These are phyloP conservation scores for Aquilaria sinensis DNA, from an alignment of 345 rosid species.

Conservation along the genomic window DNA sequence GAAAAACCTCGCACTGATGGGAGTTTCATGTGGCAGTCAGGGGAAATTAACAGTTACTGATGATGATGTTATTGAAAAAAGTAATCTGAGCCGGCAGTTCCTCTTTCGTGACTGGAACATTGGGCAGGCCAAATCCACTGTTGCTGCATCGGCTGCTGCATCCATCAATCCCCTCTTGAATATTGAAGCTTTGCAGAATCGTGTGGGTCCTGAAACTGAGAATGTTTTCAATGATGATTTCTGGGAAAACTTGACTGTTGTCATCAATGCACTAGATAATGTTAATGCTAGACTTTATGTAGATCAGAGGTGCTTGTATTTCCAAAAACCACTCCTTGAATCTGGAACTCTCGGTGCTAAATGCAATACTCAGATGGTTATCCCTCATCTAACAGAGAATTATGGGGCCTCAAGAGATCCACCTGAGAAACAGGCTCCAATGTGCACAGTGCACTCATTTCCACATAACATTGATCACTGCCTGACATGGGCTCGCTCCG, in stretches of 20 bases:
- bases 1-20: conserved; percentile 85
- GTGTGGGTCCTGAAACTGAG: conserved; percentile 58
- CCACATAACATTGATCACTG: conserved; percentile 97
- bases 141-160: conserved; percentile 61
- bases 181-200: conserved; percentile 59
- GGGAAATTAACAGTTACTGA: conserved; percentile 68
- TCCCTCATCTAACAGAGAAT: conserved; percentile 89
- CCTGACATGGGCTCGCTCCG: conserved; percentile 92
- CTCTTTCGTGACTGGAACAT: conserved; percentile 78
- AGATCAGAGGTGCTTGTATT: conserved; percentile 85
- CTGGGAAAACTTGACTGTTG: conserved; percentile 77
- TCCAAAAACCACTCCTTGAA: conserved; percentile 93
- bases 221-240: conserved; percentile 72
- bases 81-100: conserved; percentile 74
- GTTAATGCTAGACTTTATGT: conserved; percentile 89
- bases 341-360: conserved; percentile 88
- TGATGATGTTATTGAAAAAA: conserved; percentile 80
- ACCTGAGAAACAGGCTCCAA: conserved; percentile 95
- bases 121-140: conserved; percentile 78
- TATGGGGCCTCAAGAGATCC: conserved; percentile 95
- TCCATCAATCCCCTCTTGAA: conserved; percentile 59
- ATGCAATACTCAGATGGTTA: conserved; percentile 98
- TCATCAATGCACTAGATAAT: conserved; percentile 82
- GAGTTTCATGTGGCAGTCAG: conserved; percentile 52
- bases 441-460: conserved; percentile 96